Base-by-base conservation (phyloP, 306 rosid genomes). In the Morella rubra region DNA sequence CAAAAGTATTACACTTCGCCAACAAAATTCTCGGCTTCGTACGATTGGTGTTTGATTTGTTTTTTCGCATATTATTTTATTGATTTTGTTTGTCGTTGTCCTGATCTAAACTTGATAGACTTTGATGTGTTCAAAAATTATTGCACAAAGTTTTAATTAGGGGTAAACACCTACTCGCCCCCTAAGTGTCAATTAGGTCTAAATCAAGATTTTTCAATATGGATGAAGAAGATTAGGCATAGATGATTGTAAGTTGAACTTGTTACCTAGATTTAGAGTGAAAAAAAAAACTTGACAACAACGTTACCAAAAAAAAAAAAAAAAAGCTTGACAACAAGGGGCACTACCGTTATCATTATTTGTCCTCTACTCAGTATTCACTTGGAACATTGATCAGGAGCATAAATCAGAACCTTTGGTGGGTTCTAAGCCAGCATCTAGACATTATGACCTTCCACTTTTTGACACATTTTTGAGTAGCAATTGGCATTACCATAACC, bases 371-470 rank as follows among this genome's bases (percentile, higher is more conserved):
- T 41, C 4, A 7, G 3, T 37, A 64, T 40, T 64, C 69, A 40
- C 22, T 18, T 15, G 15, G 40, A 64, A 64, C 22, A 64, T 40
- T 11, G 19, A 64, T 16, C 37, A 14, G 69, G 13, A 64, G 69
- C 47, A 40, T 40, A 42, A 7, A 16, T 13, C 4, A 59, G 8
- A 8, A 59, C 18, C 10, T 59, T 59, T 16, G 27, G 27, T 59
- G 22, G 66, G 16, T 59, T 24, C 40, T 59, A 15, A 59, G 22
- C 42, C 12, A 59, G 41, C 66, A 59, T 40, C 16, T 10, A 41
- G 24, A 24, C 65, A 24, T 12, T 16, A 64, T 64, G 69, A 64
- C 69, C 69, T 64, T 64, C 11, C 44, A 42, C 40, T 64, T 56
- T 64, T 41, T 16, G 20, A 41, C 13, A 40, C 13, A 3, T 40